A percentile compares a stretch with the other conserved stretches of the same genome.
These are phyloP conservation scores for Boletus eberwhitei DNA, from an alignment of 768 basidiomycete genomes.

Conservation along the genomic window DNA sequence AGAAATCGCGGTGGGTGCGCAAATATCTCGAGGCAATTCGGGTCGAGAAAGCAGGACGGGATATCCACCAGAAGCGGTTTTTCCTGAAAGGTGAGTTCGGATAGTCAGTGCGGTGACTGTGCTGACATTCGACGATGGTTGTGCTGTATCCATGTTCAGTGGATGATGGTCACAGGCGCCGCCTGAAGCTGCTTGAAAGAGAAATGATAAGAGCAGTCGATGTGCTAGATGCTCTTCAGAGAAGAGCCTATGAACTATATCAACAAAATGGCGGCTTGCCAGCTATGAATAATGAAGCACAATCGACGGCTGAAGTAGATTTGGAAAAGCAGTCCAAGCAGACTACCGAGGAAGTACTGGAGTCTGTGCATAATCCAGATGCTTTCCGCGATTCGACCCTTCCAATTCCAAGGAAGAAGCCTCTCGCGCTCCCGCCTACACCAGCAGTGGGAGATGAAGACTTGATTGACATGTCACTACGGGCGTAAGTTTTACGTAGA, in stretches of 20 bases:
- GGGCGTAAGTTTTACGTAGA: conserved; percentile 2
- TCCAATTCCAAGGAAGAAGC: neutral
- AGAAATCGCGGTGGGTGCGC: conserved; percentile 23
- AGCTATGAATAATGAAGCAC: neutral
- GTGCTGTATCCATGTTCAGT: conserved; percentile 10
- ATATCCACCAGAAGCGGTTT: conserved; percentile 31
- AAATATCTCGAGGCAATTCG: conserved; percentile 16
- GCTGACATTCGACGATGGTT: neutral
- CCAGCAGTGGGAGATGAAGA: conserved; percentile 12
- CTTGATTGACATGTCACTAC: conserved; percentile 12
- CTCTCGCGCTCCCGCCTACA: neutral
- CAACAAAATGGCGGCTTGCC: neutral
- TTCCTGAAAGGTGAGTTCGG: conserved; percentile 28
- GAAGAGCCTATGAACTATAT: conserved; percentile 17
- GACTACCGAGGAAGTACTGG: neutral
- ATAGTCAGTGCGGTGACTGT: too few relatives aligned
- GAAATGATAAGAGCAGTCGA: conserved; percentile 28
- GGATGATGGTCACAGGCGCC: conserved; percentile 30
- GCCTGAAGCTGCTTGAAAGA: conserved; percentile 28
- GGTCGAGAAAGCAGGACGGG: conserved; percentile 29
- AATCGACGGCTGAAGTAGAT: neutral
- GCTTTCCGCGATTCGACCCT: neutral
- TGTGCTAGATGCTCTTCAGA: conserved; percentile 16
- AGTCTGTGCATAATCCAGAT: neutral
- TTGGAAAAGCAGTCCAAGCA: neutral